Evolutionary conservation across 2,329 filamentous ascomycete genomes (phyloP).

Genomic region (Fusarium acutatum): DNA sequence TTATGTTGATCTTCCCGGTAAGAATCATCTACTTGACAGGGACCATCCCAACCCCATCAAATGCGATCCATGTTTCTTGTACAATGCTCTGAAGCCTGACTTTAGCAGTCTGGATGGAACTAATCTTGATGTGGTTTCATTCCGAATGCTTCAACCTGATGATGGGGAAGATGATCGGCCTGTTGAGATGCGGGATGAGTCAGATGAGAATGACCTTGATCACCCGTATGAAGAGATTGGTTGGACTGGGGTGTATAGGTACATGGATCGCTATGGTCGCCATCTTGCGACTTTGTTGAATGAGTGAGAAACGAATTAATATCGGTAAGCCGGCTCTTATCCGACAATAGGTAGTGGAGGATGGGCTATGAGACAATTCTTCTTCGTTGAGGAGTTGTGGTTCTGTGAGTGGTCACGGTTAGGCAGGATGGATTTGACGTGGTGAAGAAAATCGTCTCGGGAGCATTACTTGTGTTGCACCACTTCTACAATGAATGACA

Average conservation of each 20-base stretch:
- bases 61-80: background rate
- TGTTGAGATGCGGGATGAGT: background rate
- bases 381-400: background rate
- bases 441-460: background rate
- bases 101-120: background rate
- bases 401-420: too few species aligned
- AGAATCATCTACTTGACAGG: background rate
- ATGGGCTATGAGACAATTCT: too few species aligned
- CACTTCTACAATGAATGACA: too few species aligned
- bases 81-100: background rate
- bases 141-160: background rate
- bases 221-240: background rate
- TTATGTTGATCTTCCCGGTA: fast-evolving
- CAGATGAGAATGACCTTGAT: background rate
- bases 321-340: background rate
- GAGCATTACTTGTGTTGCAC: background rate
- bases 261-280: background rate
- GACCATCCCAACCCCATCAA: background rate
- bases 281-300: background rate
- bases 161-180: background rate
- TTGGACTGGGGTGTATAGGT: background rate
- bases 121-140: background rate
- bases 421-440: background rate
- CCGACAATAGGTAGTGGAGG: fast-evolving
- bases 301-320: background rate